Base-by-base conservation (phyloP, 2,329 filamentous ascomycete species). In the Colletotrichum agaves region DNA sequence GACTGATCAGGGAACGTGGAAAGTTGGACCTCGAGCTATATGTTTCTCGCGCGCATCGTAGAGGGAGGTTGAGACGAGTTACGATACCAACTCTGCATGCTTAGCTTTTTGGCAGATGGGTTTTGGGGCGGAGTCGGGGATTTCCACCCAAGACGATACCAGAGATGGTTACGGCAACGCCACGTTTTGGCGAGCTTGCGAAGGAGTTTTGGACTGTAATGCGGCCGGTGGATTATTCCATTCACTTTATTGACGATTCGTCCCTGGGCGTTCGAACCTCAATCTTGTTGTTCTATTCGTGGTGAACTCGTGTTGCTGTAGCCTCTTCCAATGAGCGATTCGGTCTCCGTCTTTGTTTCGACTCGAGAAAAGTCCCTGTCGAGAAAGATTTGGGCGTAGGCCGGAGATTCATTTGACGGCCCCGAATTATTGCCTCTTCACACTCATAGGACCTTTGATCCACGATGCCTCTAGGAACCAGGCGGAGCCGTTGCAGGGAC, bases 201-300 rank as follows among this genome's bases (percentile, higher is more conserved):
- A 66, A 21, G 63, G 63, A 66, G 63, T 66, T 66, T 41, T 43
- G 63, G 49, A 62, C 39, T 66, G 57, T 49, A 47, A 66, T 55
- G 47, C n/a, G 41, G 58, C 57, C 33, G 49, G 41, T 62, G 63
- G 58, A 41, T 15, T 41, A n/a, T 62, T 66, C 19, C 35, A 23
- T 49, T 62, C 17, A 43, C 50, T 41, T 56, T 41, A 53, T 43
- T 46, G 21, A 63, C 19, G 47, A 37, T 17, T 15, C 17, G 15
- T 50, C 43, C 35, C 13, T 37, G 35, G 10, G 35, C 5, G 6
- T 27, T 27, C 27, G 27, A 27, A 27, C 27, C 27, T 27, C 27
- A 27, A 27, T 7, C 27, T 27, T 27, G 6, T 27, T 7, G 27
- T 4, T 27, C 27, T 7, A 27, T 27, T 27, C 27, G 27, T 27